phyloP scores from a whole-genome alignment of 2,329 filamentous ascomycete species.

The Rhinocladiella mackenziei region DNA sequence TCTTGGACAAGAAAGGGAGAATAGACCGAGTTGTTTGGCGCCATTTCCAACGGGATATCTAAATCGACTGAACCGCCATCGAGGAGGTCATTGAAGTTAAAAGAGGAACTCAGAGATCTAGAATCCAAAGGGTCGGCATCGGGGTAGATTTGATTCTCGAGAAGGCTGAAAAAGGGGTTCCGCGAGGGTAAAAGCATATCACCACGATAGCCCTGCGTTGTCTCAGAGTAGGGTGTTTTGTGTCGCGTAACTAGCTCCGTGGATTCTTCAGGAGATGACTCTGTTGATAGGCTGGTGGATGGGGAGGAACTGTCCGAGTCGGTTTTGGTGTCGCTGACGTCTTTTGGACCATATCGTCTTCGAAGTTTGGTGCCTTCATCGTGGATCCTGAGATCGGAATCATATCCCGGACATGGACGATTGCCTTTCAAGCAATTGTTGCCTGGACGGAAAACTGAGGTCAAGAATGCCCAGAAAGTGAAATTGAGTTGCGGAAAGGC shows the following conservation, averaged over 20 bases:
- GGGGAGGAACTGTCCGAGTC: conserved; percentile 32
- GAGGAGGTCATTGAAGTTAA: neutral
- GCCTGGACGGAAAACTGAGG: conserved; percentile 6
- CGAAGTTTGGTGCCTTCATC: conserved; percentile 37
- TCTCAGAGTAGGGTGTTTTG: conserved; percentile 8
- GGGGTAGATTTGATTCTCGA: conserved; percentile 15
- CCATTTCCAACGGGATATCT: conserved; percentile 11
- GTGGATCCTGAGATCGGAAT: conserved; percentile 36
- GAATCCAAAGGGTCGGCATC: conserved; percentile 6
- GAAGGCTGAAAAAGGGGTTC: conserved; percentile 12
- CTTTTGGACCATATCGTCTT: conserved; percentile 30
- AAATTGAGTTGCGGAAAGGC: neutral
- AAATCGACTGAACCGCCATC: conserved; percentile 5
- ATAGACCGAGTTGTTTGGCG: conserved; percentile 14
- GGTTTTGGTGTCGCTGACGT: conserved; percentile 6
- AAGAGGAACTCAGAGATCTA: neutral
- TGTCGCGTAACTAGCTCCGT: conserved; percentile 10
- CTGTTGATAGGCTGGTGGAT: conserved; percentile 32
- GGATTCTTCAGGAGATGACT: conserved; percentile 31
- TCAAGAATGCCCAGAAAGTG: neutral
- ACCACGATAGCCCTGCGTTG: neutral
- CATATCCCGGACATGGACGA: conserved; percentile 35
- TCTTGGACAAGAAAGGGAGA: conserved; percentile 26
- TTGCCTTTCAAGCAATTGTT: conserved; percentile 33
- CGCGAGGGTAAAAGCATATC: conserved; percentile 9